Base-by-base conservation (phyloP, 352 stramenopile genomes). In the Salisapilia sapeloensis region DNA sequence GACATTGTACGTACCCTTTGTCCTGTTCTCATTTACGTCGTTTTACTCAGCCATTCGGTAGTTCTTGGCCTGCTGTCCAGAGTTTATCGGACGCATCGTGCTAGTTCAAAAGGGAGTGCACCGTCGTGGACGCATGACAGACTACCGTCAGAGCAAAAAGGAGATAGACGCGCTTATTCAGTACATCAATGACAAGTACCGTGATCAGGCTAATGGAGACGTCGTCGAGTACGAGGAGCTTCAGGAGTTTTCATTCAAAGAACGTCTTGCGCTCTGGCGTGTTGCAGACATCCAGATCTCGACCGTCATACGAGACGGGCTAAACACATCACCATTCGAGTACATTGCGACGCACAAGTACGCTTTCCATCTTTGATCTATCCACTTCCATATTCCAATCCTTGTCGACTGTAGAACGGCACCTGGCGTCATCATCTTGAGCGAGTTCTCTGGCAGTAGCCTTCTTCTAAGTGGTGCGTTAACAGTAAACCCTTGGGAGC, bases 401-500 rank as follows among this genome's bases (percentile, higher is more conserved):
- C 13, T 13, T 15, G 6, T 9, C 12, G 7, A 28, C 6, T 35
- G 20, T 31, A 75, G 62, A 41, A 77, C 53, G 1, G 69, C 62
- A 1, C 46, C 71, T 4, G 90, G 92, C 6, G 60, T 97, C 2
- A 56, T 95, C 22, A 96, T 98, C 35, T 49, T 98, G n/a, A 97
- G 89, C 42, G 93, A 99, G 41, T 98, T 98, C 46, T 93, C 92
- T 1, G 90, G 78, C 15, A 96, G 81, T 42, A 97, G 89, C 36
- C 70, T 94, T 11, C 59, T 98, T 2, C 74, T 99, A 34, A 82
- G 86, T 36, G 94, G 95, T 3, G 86, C 92, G 3, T 37, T 99
- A 12, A 92, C 89, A 7, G 84, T 99, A 8, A 99, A 99, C 46
- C 95, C 95, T 1, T 99, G 93, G 92, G 94, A 97, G 47, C 44